Evolutionary conservation across 2,329 filamentous ascomycete species (phyloP).

Genomic region (Botryotinia calthae): DNA sequence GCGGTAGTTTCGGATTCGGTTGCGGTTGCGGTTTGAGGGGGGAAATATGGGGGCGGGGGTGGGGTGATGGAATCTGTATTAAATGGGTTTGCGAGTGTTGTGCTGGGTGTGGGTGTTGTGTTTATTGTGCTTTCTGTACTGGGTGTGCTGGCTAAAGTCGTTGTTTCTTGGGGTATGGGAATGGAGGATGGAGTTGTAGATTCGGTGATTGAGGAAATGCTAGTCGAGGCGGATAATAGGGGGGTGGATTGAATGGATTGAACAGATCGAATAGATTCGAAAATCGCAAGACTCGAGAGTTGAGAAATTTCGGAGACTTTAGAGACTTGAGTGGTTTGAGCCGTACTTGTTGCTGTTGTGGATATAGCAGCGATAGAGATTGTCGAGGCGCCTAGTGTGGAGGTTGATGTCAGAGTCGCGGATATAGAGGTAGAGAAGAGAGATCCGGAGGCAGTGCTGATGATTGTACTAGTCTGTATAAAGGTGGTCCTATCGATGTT

Average conservation of each 20-base stretch:
- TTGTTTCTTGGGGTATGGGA: neutral
- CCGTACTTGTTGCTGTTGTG: neutral
- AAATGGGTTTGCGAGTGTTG: no score
- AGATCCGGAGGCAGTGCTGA: neutral
- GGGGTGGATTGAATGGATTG: neutral
- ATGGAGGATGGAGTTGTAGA: neutral
- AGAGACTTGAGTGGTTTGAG: neutral
- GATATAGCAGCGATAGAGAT: neutral
- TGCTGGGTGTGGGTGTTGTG: neutral
- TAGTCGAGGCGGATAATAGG: neutral
- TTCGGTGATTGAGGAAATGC: neutral
- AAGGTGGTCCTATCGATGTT: neutral
- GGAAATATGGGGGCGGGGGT: accelerated
- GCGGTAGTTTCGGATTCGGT: no score
- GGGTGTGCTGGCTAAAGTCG: neutral
- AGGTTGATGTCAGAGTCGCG: neutral
- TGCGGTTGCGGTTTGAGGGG: no score
- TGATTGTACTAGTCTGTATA: neutral
- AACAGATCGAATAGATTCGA: neutral
- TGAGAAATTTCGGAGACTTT: neutral
- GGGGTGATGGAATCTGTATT: neutral
- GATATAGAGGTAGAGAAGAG: neutral
- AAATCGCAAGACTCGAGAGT: neutral
- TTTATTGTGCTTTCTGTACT: neutral
- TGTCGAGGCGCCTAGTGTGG: neutral